These are phyloP conservation scores for Hypoxylon fragiforme DNA, from an alignment of 495 filamentous ascomycete genomes.

Conservation along the genomic window DNA sequence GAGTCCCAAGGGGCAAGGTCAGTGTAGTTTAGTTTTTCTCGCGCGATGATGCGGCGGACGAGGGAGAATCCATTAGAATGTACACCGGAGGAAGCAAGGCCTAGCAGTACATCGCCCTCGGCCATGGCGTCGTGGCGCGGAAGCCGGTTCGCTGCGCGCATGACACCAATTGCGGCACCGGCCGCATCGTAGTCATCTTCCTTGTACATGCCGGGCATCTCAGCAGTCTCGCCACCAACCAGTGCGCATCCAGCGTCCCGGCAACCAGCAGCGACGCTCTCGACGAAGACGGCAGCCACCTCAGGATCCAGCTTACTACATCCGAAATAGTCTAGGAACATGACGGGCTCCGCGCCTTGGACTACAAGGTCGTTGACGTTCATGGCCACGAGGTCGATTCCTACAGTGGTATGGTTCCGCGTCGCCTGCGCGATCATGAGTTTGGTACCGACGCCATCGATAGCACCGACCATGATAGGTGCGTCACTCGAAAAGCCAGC, in stretches of 20 bases:
- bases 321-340: conserved; percentile 96
- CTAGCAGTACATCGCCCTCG: conserved; percentile 80
- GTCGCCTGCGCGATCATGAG: conserved; percentile 90
- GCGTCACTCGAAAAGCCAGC: conserved; percentile 70
- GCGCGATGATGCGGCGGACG: conserved; percentile 81
- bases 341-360: conserved; percentile 88
- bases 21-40: conserved; percentile 66
- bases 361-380: conserved; percentile 97
- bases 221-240: conserved; percentile 93
- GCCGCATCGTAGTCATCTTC: conserved; percentile 86
- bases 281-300: conserved; percentile 77
- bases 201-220: conserved; percentile 93
- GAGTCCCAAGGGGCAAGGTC: conserved; percentile 73
- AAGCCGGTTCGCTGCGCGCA: conserved; percentile 67
- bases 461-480: conserved; percentile 83
- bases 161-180: conserved; percentile 83
- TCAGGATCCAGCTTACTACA: conserved; percentile 80
- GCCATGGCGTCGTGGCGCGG: conserved; percentile 77
- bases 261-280: conserved; percentile 72
- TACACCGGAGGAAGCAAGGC: conserved; percentile 76
- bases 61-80: conserved; percentile 98
- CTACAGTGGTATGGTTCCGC: conserved; percentile 87
- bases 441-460: conserved; percentile 96
- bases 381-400: conserved; percentile 97
- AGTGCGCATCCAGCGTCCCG: conserved; percentile 64